Percentiles rank a stretch among this genome's conserved stretches.
Evolutionary conservation across 1,139 yeast species (phyloP).

Genomic region (Hansenula lynferdii): DNA sequence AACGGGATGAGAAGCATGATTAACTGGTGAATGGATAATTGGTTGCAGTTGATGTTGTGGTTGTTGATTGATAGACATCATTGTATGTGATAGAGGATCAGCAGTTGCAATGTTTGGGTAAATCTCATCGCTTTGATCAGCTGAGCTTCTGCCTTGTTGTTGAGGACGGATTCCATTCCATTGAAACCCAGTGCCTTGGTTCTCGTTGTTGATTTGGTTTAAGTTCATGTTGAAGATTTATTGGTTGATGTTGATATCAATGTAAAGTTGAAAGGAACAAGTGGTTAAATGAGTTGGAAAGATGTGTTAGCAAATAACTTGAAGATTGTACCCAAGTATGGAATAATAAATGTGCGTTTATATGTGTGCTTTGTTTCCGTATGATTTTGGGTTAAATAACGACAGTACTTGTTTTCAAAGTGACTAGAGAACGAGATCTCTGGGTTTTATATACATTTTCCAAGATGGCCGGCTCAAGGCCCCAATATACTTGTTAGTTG

Average conservation of each 20-base stretch:
- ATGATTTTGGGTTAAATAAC: no score
- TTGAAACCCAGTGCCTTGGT: not conserved
- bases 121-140: not conserved
- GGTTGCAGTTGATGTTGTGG: not conserved
- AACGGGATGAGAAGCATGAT: not conserved
- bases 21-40: not conserved
- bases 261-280: no score
- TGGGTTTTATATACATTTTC: not conserved
- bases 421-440: not conserved
- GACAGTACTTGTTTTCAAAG: no score
- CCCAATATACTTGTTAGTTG: not conserved
- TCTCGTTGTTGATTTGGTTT: no score
- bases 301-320: no score
- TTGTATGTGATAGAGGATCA: not conserved
- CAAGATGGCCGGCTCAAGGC: not conserved
- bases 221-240: no score
- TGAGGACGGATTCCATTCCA: not conserved
- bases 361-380: not conserved
- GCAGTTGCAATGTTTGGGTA: not conserved
- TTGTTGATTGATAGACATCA: not conserved
- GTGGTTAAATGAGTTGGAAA: no score
- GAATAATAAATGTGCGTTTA: no score
- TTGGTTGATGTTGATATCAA: no score
- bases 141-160: not conserved
- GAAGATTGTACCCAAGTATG: no score